Percentiles rank a stretch among this genome's conserved stretches.
Conservation (phyloP, 768 basidiomycete genomes). For the Clitopilus passeckerianus region DNA sequence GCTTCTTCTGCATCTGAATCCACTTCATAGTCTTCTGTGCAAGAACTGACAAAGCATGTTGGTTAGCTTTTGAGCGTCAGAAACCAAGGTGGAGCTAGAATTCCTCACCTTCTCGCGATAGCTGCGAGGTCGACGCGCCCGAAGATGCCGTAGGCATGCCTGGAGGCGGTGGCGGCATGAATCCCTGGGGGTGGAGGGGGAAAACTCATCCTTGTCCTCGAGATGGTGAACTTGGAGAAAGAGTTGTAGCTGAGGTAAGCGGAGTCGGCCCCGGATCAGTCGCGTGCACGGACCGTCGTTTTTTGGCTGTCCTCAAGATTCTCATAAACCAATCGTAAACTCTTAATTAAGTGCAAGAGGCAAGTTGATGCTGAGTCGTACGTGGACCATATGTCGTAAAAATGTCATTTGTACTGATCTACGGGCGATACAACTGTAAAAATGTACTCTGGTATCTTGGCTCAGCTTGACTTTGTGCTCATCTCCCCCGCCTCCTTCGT, state of each 20-base stretch:
- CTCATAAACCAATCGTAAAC: no score
- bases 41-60: slow-evolving; percentile 39
- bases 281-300: slow-evolving; percentile 34
- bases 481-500: background rate
- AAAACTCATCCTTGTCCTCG: slow-evolving; percentile 42
- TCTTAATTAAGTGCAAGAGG: no score
- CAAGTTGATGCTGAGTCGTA: no score
- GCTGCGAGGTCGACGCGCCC: slow-evolving; percentile 35
- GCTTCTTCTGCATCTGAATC: slow-evolving; percentile 88
- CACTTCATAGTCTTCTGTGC: slow-evolving; percentile 95
- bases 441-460: background rate
- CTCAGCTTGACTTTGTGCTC: background rate
- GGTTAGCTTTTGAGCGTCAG: background rate
- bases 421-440: no score
- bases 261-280: slow-evolving; percentile 9
- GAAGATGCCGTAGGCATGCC: slow-evolving; percentile 41
- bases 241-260: slow-evolving; percentile 40
- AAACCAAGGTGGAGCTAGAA: slow-evolving; percentile 3
- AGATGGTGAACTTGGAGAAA: slow-evolving; percentile 29
- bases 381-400: no score
- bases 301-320: background rate
- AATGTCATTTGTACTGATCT: no score
- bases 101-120: slow-evolving; percentile 41
- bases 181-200: slow-evolving; percentile 54
- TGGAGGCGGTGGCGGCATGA: slow-evolving; percentile 44